These are phyloP conservation scores for Aphanoascus verrucosus DNA, from an alignment of 2,329 filamentous ascomycete genomes.

Conservation along the genomic window DNA sequence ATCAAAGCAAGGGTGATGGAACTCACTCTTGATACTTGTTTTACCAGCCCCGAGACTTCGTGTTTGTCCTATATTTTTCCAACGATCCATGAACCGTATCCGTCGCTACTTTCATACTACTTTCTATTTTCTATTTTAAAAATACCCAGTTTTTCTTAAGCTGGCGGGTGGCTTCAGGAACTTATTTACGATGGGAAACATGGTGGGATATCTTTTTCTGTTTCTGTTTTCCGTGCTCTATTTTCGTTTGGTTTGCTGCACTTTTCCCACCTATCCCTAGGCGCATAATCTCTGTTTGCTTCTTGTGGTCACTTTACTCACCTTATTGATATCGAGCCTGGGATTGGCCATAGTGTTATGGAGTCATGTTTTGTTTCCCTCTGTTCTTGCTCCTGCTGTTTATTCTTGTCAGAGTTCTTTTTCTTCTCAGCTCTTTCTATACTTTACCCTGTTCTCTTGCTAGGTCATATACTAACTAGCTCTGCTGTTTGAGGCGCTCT, in stretches of 20 bases:
- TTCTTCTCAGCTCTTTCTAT: background rate
- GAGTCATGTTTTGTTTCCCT: background rate
- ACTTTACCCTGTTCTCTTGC: background rate
- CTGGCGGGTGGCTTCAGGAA: slow-evolving; percentile 5
- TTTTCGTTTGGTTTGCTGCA: slow-evolving; percentile 4
- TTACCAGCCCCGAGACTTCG: background rate
- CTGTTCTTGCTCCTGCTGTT: background rate
- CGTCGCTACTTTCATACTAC: slow-evolving; percentile 7
- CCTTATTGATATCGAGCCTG: background rate
- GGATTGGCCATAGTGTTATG: slow-evolving; percentile 3
- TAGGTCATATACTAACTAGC: background rate
- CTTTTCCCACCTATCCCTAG: background rate
- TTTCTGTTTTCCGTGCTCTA: slow-evolving; percentile 9
- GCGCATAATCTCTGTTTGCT: background rate
- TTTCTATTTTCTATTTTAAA: slow-evolving; percentile 15
- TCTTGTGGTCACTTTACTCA: background rate
- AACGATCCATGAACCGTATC: background rate
- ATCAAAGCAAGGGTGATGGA: slow-evolving; percentile 12
- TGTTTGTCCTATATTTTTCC: slow-evolving; percentile 5
- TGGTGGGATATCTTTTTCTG: slow-evolving; percentile 11
- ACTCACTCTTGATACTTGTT: background rate
- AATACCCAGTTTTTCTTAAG: slow-evolving; percentile 6
- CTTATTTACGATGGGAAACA: slow-evolving; percentile 11
- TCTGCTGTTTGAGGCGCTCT: background rate
- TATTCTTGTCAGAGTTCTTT: background rate